A percentile compares a stretch with the other conserved stretches of the same genome.
Conservation (phyloP, 495 filamentous ascomycete species). For the Penicillium argentinense region DNA sequence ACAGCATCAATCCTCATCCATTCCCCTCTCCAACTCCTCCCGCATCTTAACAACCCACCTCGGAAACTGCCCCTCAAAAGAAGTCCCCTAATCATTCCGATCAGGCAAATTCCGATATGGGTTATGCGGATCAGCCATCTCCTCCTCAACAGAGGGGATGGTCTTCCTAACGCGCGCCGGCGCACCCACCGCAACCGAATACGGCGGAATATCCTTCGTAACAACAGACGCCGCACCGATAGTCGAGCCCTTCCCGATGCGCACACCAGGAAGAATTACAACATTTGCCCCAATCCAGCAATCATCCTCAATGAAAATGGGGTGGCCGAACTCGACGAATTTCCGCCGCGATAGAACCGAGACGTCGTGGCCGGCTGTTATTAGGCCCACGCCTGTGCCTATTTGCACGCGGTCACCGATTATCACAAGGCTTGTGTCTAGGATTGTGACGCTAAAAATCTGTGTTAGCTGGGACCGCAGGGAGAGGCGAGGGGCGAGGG, state of each 20-base stretch:
- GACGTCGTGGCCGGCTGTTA: slow-evolving; percentile 65
- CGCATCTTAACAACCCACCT: no score
- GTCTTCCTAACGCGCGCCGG: slow-evolving; percentile 23
- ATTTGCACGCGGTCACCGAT: slow-evolving; percentile 75
- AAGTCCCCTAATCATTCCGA: no score
- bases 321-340: slow-evolving; percentile 67
- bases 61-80: no score
- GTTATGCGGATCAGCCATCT: slow-evolving; percentile 17
- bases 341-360: slow-evolving; percentile 61
- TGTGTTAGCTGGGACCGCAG: not conserved
- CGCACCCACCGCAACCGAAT: slow-evolving; percentile 36
- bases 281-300: slow-evolving; percentile 80
- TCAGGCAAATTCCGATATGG: slow-evolving; percentile 14
- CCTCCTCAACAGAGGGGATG: slow-evolving; percentile 18
- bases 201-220: slow-evolving; percentile 40
- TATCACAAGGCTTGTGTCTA: slow-evolving; percentile 70
- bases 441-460: slow-evolving; percentile 10
- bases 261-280: slow-evolving; percentile 69
- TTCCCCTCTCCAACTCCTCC: no score
- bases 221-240: slow-evolving; percentile 46
- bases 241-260: slow-evolving; percentile 43
- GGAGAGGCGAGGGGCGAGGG: not conserved
- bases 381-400: slow-evolving; percentile 69
- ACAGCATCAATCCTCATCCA: no score
- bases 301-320: slow-evolving; percentile 72